Evolutionary conservation across 2,329 filamentous ascomycete genomes (phyloP).

Genomic region (Helminthosporium solani): DNA sequence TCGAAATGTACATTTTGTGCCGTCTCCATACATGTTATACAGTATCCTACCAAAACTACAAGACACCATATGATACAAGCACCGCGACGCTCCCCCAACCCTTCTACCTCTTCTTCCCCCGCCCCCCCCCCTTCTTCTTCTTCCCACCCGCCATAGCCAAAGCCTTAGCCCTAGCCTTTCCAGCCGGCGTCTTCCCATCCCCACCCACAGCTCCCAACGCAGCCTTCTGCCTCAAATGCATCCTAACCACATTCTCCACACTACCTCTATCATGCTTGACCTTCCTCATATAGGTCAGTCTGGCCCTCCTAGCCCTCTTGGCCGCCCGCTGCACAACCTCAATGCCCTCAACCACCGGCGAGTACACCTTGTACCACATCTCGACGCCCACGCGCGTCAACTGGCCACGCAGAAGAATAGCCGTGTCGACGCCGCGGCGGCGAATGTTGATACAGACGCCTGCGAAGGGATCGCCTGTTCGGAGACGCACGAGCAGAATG

Average conservation of each 20-base stretch:
- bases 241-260: constrained; percentile 41
- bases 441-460: constrained; percentile 88
- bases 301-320: constrained; percentile 82
- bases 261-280: constrained; percentile 42
- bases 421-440: constrained; percentile 80
- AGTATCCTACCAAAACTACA: too few species aligned
- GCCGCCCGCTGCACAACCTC: constrained; percentile 86
- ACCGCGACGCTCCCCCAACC: too few species aligned
- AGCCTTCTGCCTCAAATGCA: constrained; percentile 41
- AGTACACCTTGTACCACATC: constrained; percentile 97
- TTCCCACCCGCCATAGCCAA: constrained; percentile 25
- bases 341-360: constrained; percentile 82
- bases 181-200: constrained; percentile 28
- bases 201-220: constrained; percentile 34
- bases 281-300: constrained; percentile 82
- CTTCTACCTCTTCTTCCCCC: constrained; percentile 34
- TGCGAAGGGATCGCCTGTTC: constrained; percentile 83
- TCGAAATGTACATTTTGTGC: too few species aligned
- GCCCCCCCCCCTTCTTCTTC: constrained; percentile 19
- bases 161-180: constrained; percentile 12
- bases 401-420: constrained; percentile 81
- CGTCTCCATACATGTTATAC: too few species aligned
- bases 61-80: too few species aligned
- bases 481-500: constrained; percentile 84
- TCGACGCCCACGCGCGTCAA: constrained; percentile 86